Evolutionary conservation across 305 asterid genomes (phyloP).

Genomic region (Petunia hybrid): DNA sequence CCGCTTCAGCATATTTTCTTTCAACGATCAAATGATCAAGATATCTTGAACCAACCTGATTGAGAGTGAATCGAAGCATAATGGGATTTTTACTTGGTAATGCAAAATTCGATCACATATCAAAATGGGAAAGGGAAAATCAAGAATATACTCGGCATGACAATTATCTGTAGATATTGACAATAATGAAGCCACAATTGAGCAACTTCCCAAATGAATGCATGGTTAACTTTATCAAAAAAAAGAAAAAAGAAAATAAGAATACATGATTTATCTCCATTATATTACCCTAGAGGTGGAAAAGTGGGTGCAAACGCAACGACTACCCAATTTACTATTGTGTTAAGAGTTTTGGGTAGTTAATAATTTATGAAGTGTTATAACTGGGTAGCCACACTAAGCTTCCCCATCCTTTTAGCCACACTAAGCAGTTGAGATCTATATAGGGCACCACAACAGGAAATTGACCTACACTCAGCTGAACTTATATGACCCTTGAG

Average conservation of each 20-base stretch:
- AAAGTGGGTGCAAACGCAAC: not conserved
- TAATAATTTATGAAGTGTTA: not conserved
- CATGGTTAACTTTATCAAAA: not conserved
- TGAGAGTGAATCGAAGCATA: slow-evolving; percentile 24
- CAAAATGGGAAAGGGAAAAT: slow-evolving; percentile 17
- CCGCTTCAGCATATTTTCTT: slow-evolving; percentile 97
- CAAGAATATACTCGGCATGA: not conserved
- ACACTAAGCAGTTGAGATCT: slow-evolving; percentile 7
- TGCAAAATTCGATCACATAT: not conserved
- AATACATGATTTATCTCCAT: slow-evolving; percentile 19
- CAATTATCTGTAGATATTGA: not conserved
- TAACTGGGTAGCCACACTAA: slow-evolving; percentile 9
- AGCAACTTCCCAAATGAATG: slow-evolving; percentile 25
- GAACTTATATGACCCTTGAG: slow-evolving; percentile 11
- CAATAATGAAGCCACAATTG: not conserved
- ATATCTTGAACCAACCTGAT: slow-evolving; percentile 89
- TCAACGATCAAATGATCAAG: slow-evolving; percentile 96
- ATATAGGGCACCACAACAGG: slow-evolving; percentile 14
- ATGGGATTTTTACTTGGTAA: not conserved
- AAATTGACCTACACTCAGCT: slow-evolving; percentile 26
- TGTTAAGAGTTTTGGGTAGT: slow-evolving; percentile 25
- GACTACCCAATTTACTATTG: slow-evolving; percentile 6
- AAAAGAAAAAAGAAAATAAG: no score
- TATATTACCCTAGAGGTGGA: not conserved
- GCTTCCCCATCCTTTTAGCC: slow-evolving; percentile 6